Conservation (phyloP, 176 grass and related monocot genomes). For the Bolboschoenus planiculmis region DNA sequence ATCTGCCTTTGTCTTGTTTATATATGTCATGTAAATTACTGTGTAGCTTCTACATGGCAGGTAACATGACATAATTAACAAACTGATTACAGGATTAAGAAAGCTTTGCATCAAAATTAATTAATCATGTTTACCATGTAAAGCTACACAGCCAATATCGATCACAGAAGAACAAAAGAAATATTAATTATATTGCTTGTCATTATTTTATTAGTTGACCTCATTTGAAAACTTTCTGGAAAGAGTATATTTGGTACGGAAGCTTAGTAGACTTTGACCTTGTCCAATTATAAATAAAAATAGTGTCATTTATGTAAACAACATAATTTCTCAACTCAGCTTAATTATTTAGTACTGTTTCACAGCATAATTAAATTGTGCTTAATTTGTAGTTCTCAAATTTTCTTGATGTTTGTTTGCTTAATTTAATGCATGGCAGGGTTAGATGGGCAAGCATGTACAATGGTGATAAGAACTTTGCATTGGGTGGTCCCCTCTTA, state of each 20-base stretch:
- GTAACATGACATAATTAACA: neutral
- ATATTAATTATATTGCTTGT: neutral
- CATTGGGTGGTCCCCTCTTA: constrained; percentile 98
- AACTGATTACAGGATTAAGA: neutral
- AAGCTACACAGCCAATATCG: neutral
- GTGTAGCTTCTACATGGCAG: neutral
- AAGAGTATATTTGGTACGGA: no score
- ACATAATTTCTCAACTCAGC: neutral
- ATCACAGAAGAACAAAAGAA: neutral
- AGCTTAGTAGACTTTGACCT: no score
- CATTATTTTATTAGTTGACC: neutral
- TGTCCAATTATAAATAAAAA: neutral
- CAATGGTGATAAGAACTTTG: constrained; percentile 77
- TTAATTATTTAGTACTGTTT: neutral
- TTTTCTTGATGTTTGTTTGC: neutral
- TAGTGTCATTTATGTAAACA: neutral
- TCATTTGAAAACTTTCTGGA: neutral
- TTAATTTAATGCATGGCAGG: constrained; percentile 43
- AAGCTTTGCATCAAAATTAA: neutral
- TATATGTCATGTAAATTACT: neutral
- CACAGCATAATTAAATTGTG: neutral
- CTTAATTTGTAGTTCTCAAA: neutral
- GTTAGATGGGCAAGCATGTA: constrained; percentile 61
- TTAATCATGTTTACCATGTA: neutral
- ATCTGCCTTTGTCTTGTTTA: neutral